These are phyloP conservation scores for Lipomyces starkeyi DNA, from an alignment of 805 yeast species.

Conservation along the genomic window DNA sequence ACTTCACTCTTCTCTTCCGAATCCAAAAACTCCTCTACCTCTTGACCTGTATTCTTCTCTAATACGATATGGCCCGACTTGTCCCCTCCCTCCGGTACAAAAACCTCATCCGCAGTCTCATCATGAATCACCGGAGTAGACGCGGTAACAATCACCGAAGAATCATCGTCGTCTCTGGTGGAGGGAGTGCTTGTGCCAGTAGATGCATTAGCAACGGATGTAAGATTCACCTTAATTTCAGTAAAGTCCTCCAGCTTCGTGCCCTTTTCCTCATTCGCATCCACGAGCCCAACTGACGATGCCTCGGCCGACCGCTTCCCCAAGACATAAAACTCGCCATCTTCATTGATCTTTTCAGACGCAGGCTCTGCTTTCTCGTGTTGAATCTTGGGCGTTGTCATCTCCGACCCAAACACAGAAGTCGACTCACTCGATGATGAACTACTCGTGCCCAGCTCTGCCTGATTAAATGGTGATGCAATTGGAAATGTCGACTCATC, in stretches of 20 bases:
- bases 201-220: not conserved
- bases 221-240: conserved; percentile 13
- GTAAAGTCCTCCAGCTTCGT: conserved; percentile 23
- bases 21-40: conserved; percentile 33
- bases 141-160: conserved; percentile 27
- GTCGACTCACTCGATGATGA: conserved; percentile 7
- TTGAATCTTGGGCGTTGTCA: not conserved
- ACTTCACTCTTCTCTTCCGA: conserved; percentile 27
- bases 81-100: conserved; percentile 31
- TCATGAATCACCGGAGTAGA: conserved; percentile 21
- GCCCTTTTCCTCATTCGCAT: conserved; percentile 21
- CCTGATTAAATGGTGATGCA: not conserved
- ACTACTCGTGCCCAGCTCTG: not conserved
- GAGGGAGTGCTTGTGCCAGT: not conserved
- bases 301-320: conserved; percentile 10
- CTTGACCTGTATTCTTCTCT: conserved; percentile 29
- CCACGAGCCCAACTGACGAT: conserved; percentile 11
- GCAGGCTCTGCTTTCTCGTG: not conserved
- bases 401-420: not conserved
- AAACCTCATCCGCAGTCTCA: conserved; percentile 18
- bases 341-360: conserved; percentile 14
- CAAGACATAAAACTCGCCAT: conserved; percentile 20
- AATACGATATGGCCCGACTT: conserved; percentile 27
- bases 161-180: conserved; percentile 22
- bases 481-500: not conserved